Evolutionary conservation across 768 basidiomycete species (phyloP), one percentile per base, ranked within the genome.

Genomic region (Russula sp.): DNA sequence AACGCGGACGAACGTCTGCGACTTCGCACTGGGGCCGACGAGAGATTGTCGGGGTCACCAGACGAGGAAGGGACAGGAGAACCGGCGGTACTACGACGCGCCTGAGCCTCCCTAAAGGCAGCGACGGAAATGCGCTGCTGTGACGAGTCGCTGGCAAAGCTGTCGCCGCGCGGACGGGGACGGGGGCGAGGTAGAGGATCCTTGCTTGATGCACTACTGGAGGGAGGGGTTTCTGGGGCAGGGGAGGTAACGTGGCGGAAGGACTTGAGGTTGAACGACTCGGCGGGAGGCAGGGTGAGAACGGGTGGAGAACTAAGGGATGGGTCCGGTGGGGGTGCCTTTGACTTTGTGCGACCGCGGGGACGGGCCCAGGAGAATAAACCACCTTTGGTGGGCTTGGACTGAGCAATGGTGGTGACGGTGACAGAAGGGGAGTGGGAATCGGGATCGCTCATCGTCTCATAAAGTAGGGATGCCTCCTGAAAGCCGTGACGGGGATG

Each of bases 51-150:
- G 29, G 34, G 47, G 39, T 61, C 59, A 6, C 53, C 63, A 10
- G 49, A 20, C 3, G 34, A 22, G 32, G 61, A 65, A 35, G 84
- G 80, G 0, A 73, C 77, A 10, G 87, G 87, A 0, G 86, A 87
- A 56, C 79, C 81, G 13, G 85, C 78, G 32, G 77, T 72, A 65
- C 84, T 84, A 51, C 85, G 78, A 45, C 87, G 75, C 5, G 87
- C 85, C 59, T 88, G 86, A 20, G 81, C 87, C 75, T 90, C 88
- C 57, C 86, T 82, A 70, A 91, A 91, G 3, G 89, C 89, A 2
- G 87, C 89, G 36, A 91, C 85, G 8, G 87, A 87, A 29, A 91
- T 90, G 56, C 87, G 81, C 64, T 88, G 81, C 64, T 88, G 88
- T 1, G 84, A 84, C 6, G 83, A 76, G 43, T 88, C 85, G 3